Percentiles rank a stretch among this genome's conserved stretches.
phyloP scores from a whole-genome alignment of 2,329 filamentous ascomycete species.

The Aspergillus novoparasiticus region DNA sequence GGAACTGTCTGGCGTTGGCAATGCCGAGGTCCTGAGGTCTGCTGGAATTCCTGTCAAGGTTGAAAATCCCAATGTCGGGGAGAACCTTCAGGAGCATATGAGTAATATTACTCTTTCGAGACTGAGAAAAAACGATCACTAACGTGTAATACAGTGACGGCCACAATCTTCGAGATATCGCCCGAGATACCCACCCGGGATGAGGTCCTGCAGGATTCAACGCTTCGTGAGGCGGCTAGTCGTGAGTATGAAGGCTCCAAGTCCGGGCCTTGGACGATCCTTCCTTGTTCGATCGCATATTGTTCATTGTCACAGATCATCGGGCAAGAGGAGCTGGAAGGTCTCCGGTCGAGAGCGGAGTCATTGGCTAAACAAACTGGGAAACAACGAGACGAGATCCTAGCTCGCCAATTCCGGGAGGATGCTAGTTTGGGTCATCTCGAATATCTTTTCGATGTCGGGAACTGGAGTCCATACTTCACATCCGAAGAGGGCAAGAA shows the following conservation, averaged over 20 bases:
- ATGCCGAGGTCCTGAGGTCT: conserved; percentile 43
- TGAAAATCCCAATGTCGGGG: conserved; percentile 49
- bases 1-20: conserved; percentile 65
- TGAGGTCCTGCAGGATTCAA: conserved; percentile 14
- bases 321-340: background rate
- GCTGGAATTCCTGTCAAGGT: conserved; percentile 50
- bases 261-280: conserved; percentile 22
- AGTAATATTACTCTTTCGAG: conserved; percentile 3
- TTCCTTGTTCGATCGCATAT: conserved; percentile 26
- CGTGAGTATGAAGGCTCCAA: conserved; percentile 15
- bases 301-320: conserved; percentile 18
- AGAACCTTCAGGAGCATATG: conserved; percentile 55
- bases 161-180: conserved; percentile 36
- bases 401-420: conserved; percentile 16
- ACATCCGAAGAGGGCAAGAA: conserved; percentile 40
- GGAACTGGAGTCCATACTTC: conserved; percentile 50
- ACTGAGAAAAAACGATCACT: conserved; percentile 23
- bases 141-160: conserved; percentile 8
- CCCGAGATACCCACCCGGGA: conserved; percentile 17
- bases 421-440: conserved; percentile 44
- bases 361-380: conserved; percentile 8
- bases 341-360: conserved; percentile 7
- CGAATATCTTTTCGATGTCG: conserved; percentile 54
- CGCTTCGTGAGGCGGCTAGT: conserved; percentile 15
- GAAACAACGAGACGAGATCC: conserved; percentile 12